Percentiles rank a stretch among this genome's conserved stretches.
These are phyloP conservation scores for Actinomortierella ambigua DNA, from an alignment of 371 early-diverging fungal genomes.

Conservation along the genomic window DNA sequence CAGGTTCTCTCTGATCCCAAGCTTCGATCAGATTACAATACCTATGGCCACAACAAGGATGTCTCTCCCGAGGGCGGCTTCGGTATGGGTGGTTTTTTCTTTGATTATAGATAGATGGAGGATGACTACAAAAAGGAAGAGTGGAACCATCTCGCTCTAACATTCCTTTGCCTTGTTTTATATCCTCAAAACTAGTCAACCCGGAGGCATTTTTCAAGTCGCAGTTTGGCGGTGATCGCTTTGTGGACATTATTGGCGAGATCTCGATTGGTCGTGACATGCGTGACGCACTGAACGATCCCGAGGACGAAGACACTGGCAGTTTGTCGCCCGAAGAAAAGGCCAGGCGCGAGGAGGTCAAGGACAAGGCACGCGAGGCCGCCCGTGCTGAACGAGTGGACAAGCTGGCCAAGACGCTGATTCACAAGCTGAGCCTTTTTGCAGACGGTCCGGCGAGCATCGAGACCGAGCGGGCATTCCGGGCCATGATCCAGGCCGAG, in stretches of 20 bases:
- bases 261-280: conserved; percentile 94
- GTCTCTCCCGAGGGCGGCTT: conserved; percentile 78
- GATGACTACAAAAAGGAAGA: neutral
- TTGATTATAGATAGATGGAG: neutral
- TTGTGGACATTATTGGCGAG: conserved; percentile 94
- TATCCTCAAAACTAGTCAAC: conserved; percentile 57
- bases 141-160: neutral
- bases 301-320: conserved; percentile 55
- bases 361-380: conserved; percentile 66
- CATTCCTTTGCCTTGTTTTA: neutral
- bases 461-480: conserved; percentile 64
- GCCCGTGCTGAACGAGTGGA: conserved; percentile 76
- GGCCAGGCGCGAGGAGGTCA: conserved; percentile 58
- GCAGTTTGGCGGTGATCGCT: conserved; percentile 94
- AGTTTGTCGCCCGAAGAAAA: conserved; percentile 63
- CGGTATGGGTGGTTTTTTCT: conserved; percentile 46
- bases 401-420: conserved; percentile 70
- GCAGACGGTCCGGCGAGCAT: conserved; percentile 67
- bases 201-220: conserved; percentile 93
- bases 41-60: conserved; percentile 74
- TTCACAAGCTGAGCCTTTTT: conserved; percentile 77
- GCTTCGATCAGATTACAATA: conserved; percentile 85
- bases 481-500: conserved; percentile 71
- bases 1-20: conserved; percentile 90
- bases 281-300: conserved; percentile 73